phyloP scores from a whole-genome alignment of 768 basidiomycete species.

The Suillus plorans region DNA sequence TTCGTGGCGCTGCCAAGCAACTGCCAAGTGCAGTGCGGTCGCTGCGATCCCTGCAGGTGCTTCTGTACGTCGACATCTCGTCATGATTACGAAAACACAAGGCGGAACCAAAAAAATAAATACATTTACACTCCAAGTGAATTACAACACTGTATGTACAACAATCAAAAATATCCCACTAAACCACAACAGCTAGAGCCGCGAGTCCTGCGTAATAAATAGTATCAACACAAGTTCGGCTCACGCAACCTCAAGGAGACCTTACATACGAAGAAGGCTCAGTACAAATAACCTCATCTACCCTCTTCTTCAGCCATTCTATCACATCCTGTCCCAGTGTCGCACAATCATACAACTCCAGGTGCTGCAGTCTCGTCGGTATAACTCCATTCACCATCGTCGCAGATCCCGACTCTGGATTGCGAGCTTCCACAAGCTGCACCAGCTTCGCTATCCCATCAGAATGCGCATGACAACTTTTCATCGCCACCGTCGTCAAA shows the following conservation, averaged over 20 bases:
- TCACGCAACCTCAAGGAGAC: constrained; percentile 23
- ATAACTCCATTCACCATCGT: constrained; percentile 44
- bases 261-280: constrained; percentile 54
- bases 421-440: constrained; percentile 68
- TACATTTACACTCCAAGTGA: neutral
- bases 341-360: constrained; percentile 70
- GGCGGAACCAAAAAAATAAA: constrained; percentile 1
- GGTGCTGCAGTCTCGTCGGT: constrained; percentile 50
- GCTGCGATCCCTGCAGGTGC: too few species aligned
- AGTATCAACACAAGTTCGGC: neutral
- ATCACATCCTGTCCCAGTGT: constrained; percentile 68
- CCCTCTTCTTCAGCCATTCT: constrained; percentile 61
- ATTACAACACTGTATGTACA: constrained; percentile 3
- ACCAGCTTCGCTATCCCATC: constrained; percentile 70
- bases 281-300: constrained; percentile 61
- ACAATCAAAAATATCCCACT: constrained; percentile 9
- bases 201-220: constrained; percentile 4
- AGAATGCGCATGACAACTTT: constrained; percentile 61
- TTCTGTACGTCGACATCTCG: too few species aligned
- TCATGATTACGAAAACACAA: neutral
- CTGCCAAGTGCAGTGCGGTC: neutral
- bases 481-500: constrained; percentile 58
- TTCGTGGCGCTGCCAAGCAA: constrained; percentile 1
- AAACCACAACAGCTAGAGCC: constrained; percentile 8
- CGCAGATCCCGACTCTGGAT: constrained; percentile 47